Conservation (phyloP, 2,329 filamentous ascomycete genomes). For the Alternaria arbusti region DNA sequence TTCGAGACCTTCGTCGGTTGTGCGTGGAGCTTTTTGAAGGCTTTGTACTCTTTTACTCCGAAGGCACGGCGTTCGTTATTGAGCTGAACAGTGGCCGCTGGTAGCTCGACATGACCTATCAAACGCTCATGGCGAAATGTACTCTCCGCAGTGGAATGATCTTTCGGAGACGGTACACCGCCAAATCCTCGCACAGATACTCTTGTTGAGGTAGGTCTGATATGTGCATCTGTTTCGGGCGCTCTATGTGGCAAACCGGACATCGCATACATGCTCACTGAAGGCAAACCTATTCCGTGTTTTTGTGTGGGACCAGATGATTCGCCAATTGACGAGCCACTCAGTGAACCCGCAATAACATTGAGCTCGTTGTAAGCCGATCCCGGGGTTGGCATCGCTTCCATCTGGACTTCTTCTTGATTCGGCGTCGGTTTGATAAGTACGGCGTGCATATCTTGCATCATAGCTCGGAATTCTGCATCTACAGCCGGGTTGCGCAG, state of each 20-base stretch:
- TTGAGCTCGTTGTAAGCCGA: no score
- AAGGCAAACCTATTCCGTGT: neutral
- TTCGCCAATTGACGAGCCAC: neutral
- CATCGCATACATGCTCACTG: neutral
- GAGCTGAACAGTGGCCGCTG: neutral
- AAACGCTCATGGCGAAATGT: accelerated
- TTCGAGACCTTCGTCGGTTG: neutral
- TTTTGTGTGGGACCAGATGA: accelerated
- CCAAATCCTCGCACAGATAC: neutral
- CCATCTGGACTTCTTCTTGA: no score
- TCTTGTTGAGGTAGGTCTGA: neutral
- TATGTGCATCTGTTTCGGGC: neutral
- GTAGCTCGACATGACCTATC: neutral
- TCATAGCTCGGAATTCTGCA: neutral
- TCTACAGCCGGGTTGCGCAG: neutral
- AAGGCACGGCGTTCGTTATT: conserved; percentile 1
- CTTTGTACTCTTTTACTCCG: neutral
- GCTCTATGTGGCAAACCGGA: neutral
- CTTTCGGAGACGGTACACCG: neutral
- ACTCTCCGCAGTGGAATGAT: neutral
- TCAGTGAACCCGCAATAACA: no score
- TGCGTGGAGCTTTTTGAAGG: neutral
- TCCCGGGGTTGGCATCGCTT: no score
- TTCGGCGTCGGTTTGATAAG: no score
- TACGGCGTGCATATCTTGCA: neutral